These are phyloP conservation scores for Neofusicoccum kwambonambiense DNA, from an alignment of 2,329 filamentous ascomycete species.

Conservation along the genomic window DNA sequence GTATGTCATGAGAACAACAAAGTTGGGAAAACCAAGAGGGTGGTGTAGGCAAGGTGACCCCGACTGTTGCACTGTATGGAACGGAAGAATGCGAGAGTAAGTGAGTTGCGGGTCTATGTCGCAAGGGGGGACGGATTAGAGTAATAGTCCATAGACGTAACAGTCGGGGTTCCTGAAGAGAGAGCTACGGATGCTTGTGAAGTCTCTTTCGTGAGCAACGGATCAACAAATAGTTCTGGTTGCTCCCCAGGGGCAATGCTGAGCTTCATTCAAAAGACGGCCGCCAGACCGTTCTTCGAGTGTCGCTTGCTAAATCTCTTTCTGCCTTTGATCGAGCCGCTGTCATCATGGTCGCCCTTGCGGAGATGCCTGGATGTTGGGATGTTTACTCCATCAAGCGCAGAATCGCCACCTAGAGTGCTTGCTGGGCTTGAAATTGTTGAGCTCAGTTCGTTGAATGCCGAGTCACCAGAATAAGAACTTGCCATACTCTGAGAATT, in stretches of 20 bases:
- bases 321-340: conserved; percentile 57
- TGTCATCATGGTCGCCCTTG: conserved; percentile 47
- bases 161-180: conserved; percentile 1
- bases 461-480: conserved; percentile 59
- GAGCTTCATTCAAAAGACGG: conserved; percentile 65
- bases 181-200: background rate
- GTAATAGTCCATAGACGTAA: background rate
- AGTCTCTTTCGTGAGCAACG: background rate
- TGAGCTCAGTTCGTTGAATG: conserved; percentile 44
- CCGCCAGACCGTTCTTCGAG: conserved; percentile 89
- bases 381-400: conserved; percentile 46
- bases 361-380: conserved; percentile 52
- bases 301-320: conserved; percentile 86
- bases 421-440: conserved; percentile 74
- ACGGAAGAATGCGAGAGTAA: background rate
- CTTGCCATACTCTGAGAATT: conserved; percentile 67
- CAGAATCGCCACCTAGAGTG: conserved; percentile 61
- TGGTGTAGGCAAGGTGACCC: background rate
- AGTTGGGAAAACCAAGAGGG: conserved; percentile 6
- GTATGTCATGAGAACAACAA: conserved; percentile 14
- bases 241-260: conserved; percentile 7
- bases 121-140: background rate
- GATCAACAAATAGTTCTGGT: background rate
- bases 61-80: background rate
- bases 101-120: background rate